Evolutionary conservation across 257 asterid species (phyloP), one percentile per base, ranked within the genome.

Genomic region (Nicotiana otophora): DNA sequence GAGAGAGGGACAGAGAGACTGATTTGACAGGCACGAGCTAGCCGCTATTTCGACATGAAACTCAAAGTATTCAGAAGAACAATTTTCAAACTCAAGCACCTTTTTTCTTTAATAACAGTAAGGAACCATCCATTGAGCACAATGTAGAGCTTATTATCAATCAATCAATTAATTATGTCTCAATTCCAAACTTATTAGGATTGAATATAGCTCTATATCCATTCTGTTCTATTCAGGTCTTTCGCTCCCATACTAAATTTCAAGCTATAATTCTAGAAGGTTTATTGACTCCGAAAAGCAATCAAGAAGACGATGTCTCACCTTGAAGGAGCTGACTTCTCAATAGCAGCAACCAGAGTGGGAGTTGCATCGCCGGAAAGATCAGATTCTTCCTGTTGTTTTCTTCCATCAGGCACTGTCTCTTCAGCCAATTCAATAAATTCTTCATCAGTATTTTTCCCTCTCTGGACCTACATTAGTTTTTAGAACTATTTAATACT

Each of bases 311-410:
- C 31, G 17, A n/a, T 14, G 28, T 36, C 28, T 69, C 81, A 92
- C 99, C 99, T 92, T 74, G 90, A 90, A 81, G 86, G 88, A 89
- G 88, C 85, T 82, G 95, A 84, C 54, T 86, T 96, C 68, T 84
- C 90, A 51, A 82, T 87, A 81, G 86, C 88, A 36, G 90, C 87
- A 17, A 78, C 86, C 19, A 82, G 87, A 82, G 82, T 87, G 85
- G 87, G 85, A 60, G 91, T 82, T 68, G 81, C 81, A 85, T 85
- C 87, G 63, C 87, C 86, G 53, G 92, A 83, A 68, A 86, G 51
- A 84, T 90, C 89, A 60, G 89, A 90, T 80, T 86, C 90, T 57
- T 90, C 94, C 77, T 86, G 83, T 69, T 90, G 94, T 83, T 83
- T 89, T 74, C 84, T 83, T 28, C 76, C 84, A 66, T 48, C 81